Conservation (phyloP, 2,329 filamentous ascomycete genomes). For the Cyphellophora europaea region DNA sequence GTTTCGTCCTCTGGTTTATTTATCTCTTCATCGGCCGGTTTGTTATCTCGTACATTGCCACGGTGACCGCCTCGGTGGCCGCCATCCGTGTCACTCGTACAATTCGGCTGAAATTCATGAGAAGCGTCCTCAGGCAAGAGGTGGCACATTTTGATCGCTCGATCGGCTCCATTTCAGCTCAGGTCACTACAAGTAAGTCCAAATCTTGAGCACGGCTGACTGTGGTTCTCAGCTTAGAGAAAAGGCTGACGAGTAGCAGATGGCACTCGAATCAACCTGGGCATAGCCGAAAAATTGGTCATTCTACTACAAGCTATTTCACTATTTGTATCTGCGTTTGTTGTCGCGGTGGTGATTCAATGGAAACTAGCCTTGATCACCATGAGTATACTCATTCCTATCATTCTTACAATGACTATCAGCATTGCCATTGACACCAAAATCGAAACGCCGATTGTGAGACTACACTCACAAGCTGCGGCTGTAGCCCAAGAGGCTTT, state of each 20-base stretch:
- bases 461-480: slow-evolving; percentile 32
- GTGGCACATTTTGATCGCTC: slow-evolving; percentile 20
- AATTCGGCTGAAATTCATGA: slow-evolving; percentile 20
- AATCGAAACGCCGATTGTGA: slow-evolving; percentile 2
- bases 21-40: slow-evolving; percentile 62
- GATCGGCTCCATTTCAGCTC: slow-evolving; percentile 21
- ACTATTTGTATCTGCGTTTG: slow-evolving; percentile 28
- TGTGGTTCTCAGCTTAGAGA: no score
- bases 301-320: slow-evolving; percentile 22
- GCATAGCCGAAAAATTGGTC: slow-evolving; percentile 29
- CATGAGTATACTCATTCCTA: slow-evolving; percentile 36
- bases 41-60: slow-evolving; percentile 49
- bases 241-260: no score
- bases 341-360: slow-evolving; percentile 28
- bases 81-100: slow-evolving; percentile 14
- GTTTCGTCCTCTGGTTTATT: slow-evolving; percentile 54
- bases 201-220: no score
- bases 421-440: no score
- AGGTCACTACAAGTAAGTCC: no score
- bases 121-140: slow-evolving; percentile 19
- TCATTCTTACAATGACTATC: slow-evolving; percentile 19
- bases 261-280: slow-evolving; percentile 26
- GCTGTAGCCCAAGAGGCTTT: slow-evolving; percentile 41
- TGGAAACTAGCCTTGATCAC: slow-evolving; percentile 36
- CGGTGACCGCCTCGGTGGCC: slow-evolving; percentile 33